phyloP scores from a whole-genome alignment of 2,329 filamentous ascomycete genomes.

The Apiospora marii region DNA sequence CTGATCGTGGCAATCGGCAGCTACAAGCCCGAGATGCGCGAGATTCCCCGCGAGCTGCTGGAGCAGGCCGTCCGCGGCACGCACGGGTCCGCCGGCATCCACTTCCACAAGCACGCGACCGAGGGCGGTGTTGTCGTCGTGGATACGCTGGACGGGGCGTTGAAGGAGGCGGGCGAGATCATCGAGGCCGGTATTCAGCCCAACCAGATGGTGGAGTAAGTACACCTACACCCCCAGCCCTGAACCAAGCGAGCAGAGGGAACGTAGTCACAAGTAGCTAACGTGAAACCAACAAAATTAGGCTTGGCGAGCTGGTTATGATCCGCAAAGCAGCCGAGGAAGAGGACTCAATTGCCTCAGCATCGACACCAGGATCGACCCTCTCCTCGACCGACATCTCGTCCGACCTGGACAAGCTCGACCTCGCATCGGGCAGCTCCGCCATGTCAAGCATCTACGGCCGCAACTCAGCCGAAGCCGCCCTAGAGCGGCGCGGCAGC shows the following conservation, averaged over 20 bases:
- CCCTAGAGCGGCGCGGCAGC: slow-evolving; percentile 22
- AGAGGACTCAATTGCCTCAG: slow-evolving; percentile 39
- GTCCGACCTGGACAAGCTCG: slow-evolving; percentile 45
- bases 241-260: background rate
- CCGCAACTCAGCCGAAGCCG: slow-evolving; percentile 3
- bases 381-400: slow-evolving; percentile 40
- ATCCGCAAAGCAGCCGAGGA: slow-evolving; percentile 56
- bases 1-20: slow-evolving; percentile 78
- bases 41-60: slow-evolving; percentile 81
- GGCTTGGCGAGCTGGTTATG: slow-evolving; percentile 80
- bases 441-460: slow-evolving; percentile 53
- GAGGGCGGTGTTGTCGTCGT: slow-evolving; percentile 75
- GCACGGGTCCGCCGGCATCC: slow-evolving; percentile 56
- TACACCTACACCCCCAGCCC: slow-evolving; percentile 27
- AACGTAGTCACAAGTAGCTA: background rate
- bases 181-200: slow-evolving; percentile 78
- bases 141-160: slow-evolving; percentile 78
- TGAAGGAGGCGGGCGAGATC: slow-evolving; percentile 87
- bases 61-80: slow-evolving; percentile 60
- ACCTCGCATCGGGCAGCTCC: slow-evolving; percentile 40
- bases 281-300: slow-evolving; percentile 36
- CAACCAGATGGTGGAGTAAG: slow-evolving; percentile 80
- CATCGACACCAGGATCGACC: slow-evolving; percentile 33
- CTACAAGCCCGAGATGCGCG: slow-evolving; percentile 77
- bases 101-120: slow-evolving; percentile 71